A percentile compares a stretch with the other conserved stretches of the same genome.
Conservation (phyloP, 169 alveolate species). For the Plasmodium blacklocki region DNA sequence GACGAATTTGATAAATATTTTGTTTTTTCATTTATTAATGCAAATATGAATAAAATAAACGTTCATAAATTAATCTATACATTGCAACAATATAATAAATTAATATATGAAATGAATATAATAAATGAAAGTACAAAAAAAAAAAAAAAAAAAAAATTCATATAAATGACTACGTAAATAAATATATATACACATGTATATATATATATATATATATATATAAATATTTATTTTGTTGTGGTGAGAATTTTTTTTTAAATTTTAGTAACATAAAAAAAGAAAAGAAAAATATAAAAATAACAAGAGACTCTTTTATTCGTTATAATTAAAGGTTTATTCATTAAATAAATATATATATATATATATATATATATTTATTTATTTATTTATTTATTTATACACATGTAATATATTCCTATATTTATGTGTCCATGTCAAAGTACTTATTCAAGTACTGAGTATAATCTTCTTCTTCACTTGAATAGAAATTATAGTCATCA, state of each 20-base stretch:
- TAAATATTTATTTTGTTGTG: background rate
- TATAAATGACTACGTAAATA: too few species aligned
- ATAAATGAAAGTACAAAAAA: slow-evolving; percentile 22
- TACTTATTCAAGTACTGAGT: slow-evolving; percentile 65
- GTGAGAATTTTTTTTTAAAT: too few species aligned
- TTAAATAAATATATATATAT: too few species aligned
- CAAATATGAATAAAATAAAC: slow-evolving; percentile 61
- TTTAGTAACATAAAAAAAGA: background rate
- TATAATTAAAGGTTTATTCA: too few species aligned
- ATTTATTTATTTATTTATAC: too few species aligned
- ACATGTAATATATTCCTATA: background rate
- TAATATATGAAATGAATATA: slow-evolving; percentile 11
- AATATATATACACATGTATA: background rate
- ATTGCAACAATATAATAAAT: slow-evolving; percentile 37
- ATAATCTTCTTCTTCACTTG: slow-evolving; percentile 76
- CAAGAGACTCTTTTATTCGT: background rate
- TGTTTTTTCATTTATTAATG: slow-evolving; percentile 69
- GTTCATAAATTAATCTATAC: slow-evolving; percentile 71
- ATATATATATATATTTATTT: too few species aligned
- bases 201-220: background rate
- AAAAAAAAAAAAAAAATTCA: slow-evolving; percentile 35
- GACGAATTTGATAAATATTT: slow-evolving; percentile 35
- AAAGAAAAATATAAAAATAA: slow-evolving; percentile 6
- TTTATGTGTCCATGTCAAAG: slow-evolving; percentile 55
- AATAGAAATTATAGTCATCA: slow-evolving; percentile 39